Conservation (phyloP, 2,329 filamentous ascomycete genomes). For the Peltaster fructicola region DNA sequence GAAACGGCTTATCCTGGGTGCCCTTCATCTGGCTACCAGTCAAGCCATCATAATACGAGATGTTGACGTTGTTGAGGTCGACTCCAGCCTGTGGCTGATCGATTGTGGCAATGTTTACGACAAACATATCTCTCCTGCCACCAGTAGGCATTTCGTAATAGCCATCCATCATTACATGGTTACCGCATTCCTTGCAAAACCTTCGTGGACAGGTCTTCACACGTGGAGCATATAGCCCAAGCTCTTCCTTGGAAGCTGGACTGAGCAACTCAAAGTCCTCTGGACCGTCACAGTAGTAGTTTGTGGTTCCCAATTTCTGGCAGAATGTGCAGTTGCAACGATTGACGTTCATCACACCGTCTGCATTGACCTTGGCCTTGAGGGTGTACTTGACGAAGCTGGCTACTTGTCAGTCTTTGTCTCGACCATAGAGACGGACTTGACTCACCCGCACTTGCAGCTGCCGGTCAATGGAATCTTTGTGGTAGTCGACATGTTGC, state of each 20-base stretch:
- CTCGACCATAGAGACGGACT: background rate
- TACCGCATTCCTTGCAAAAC: constrained; percentile 3
- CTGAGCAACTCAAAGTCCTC: constrained; percentile 2
- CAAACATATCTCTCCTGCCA: too few species aligned
- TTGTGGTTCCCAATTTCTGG: constrained; percentile 2
- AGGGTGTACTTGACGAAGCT: constrained; percentile 4
- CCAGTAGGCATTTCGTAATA: constrained; percentile 3
- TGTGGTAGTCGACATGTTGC: constrained; percentile 2
- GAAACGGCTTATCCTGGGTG: too few species aligned
- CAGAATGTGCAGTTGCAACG: constrained; percentile 5
- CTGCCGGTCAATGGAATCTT: constrained; percentile 1
- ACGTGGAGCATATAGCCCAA: constrained; percentile 2
- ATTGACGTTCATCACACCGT: constrained; percentile 2
- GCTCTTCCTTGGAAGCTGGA: constrained; percentile 1
- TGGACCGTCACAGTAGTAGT: constrained; percentile 1
- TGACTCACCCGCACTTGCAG: constrained; percentile 4
- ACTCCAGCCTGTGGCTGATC: constrained; percentile 7
- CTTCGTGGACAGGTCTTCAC: constrained; percentile 2
- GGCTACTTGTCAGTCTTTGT: background rate
- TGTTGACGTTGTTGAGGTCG: constrained; percentile 6
- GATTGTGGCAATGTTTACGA: constrained; percentile 7
- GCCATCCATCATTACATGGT: constrained; percentile 4
- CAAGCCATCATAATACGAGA: constrained; percentile 6
- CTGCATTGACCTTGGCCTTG: constrained; percentile 1
- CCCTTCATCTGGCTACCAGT: too few species aligned